A percentile compares a stretch with the other conserved stretches of the same genome.
Conservation (phyloP, 768 basidiomycete genomes). For the Baorangia bicolor region DNA sequence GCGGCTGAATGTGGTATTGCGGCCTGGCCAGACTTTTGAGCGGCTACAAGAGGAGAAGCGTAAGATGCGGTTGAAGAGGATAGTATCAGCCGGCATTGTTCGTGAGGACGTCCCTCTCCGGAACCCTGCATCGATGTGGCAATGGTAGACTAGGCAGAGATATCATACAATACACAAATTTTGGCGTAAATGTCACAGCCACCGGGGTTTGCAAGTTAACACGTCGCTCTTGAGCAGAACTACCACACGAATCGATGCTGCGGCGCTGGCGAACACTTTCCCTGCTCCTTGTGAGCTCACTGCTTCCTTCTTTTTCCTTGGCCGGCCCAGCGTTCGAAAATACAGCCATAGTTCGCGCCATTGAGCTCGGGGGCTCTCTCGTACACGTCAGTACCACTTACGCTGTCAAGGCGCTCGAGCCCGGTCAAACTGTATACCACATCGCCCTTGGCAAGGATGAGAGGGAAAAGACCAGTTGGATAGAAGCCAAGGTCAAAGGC, state of each 20-base stretch:
- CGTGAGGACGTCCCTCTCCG: constrained; percentile 80
- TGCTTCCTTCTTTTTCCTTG: constrained; percentile 40
- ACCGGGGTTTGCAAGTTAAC: constrained; percentile 3
- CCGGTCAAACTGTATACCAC: constrained; percentile 61
- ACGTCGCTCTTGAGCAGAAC: constrained; percentile 23
- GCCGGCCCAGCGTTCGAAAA: constrained; percentile 73
- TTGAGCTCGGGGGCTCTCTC: constrained; percentile 87
- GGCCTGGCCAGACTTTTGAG: constrained; percentile 76
- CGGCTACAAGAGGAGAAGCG: constrained; percentile 64
- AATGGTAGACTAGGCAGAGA: constrained; percentile 51
- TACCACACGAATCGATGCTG: constrained; percentile 41
- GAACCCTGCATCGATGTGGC: constrained; percentile 71
- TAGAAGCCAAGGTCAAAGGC: constrained; percentile 82
- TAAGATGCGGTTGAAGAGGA: constrained; percentile 65
- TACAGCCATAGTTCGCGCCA: constrained; percentile 81
- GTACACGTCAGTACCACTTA: constrained; percentile 90
- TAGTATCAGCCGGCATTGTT: constrained; percentile 76
- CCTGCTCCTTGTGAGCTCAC: constrained; percentile 43
- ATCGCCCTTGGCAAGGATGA: constrained; percentile 66
- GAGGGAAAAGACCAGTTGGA: constrained; percentile 66
- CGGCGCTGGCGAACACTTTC: constrained; percentile 45
- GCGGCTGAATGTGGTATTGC: constrained; percentile 70
- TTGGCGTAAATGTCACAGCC: constrained; percentile 17
- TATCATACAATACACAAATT: not conserved
- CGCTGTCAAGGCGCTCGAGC: constrained; percentile 70